These are phyloP conservation scores for Dipteronia sinensis DNA, from an alignment of 345 rosid species.

Conservation along the genomic window DNA sequence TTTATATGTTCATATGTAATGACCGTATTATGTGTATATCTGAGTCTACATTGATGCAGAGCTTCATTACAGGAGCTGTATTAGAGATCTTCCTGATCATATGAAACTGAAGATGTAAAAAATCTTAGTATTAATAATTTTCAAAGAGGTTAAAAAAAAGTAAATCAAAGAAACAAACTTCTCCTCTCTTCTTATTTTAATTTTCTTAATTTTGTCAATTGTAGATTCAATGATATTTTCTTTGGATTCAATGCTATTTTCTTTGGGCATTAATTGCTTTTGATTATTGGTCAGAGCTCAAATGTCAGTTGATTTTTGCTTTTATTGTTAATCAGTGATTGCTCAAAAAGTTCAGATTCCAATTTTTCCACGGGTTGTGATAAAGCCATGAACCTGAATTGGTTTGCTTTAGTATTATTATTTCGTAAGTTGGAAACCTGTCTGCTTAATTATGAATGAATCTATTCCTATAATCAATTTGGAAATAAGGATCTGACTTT, in stretches of 20 bases:
- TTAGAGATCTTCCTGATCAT: background rate
- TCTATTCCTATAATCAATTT: slow-evolving; percentile 6
- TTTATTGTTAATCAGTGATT: background rate
- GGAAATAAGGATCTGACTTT: background rate
- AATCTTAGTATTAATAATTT: background rate
- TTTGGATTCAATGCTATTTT: background rate
- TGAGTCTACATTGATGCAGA: background rate
- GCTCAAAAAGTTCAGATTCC: background rate
- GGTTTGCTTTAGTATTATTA: background rate
- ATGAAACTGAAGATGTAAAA: background rate
- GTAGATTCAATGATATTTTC: too few species aligned
- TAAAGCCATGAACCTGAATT: background rate
- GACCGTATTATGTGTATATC: background rate
- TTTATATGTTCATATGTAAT: background rate
- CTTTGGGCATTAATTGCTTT: background rate
- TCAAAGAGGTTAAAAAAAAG: background rate
- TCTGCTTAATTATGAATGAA: background rate
- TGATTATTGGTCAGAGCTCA: background rate
- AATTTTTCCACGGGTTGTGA: background rate
- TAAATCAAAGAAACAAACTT: background rate
- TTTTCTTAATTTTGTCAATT: background rate
- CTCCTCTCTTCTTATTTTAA: background rate
- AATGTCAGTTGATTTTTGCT: background rate
- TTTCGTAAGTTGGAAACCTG: background rate
- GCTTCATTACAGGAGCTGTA: background rate